Evolutionary conservation across 164 flowering plant species (phyloP).

Genomic region (Piper longum): DNA sequence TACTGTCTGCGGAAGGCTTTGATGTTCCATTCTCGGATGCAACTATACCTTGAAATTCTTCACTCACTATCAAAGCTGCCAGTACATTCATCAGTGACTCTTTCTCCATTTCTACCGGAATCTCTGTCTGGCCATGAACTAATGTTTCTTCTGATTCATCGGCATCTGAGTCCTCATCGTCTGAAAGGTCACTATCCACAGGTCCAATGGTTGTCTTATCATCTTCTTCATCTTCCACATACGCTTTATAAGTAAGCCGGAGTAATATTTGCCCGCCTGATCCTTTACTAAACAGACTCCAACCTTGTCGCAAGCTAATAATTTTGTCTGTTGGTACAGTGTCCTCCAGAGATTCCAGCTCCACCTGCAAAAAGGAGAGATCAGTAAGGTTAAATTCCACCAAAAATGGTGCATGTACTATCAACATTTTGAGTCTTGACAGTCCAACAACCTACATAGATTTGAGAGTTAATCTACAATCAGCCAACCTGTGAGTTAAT

Average conservation of each 20-base stretch:
- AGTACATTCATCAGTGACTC: constrained; percentile 88
- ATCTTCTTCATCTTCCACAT: constrained; percentile 98
- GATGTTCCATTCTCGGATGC: constrained; percentile 51
- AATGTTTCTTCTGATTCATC: constrained; percentile 27
- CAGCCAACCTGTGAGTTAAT: background rate
- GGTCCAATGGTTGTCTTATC: constrained; percentile 27
- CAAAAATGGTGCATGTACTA: background rate
- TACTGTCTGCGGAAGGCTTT: constrained; percentile 22
- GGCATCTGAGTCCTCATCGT: constrained; percentile 59
- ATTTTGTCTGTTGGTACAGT: constrained; percentile 89
- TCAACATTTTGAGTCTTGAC: too few relatives aligned
- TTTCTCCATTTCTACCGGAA: constrained; percentile 25
- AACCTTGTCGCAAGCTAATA: constrained; percentile 56
- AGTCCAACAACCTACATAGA: too few relatives aligned
- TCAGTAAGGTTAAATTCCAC: background rate
- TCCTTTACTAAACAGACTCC: constrained; percentile 53
- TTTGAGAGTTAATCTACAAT: background rate
- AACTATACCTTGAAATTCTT: constrained; percentile 92
- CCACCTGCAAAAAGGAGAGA: constrained; percentile 39
- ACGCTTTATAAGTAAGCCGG: constrained; percentile 86
- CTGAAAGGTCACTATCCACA: constrained; percentile 41
- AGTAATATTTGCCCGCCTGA: constrained; percentile 73
- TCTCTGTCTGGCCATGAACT: constrained; percentile 13
- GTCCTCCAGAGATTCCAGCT: constrained; percentile 70
- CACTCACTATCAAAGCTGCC: constrained; percentile 82